These are phyloP conservation scores for Hemileccinum rubropunctum DNA, from an alignment of 768 basidiomycete genomes.

Conservation along the genomic window DNA sequence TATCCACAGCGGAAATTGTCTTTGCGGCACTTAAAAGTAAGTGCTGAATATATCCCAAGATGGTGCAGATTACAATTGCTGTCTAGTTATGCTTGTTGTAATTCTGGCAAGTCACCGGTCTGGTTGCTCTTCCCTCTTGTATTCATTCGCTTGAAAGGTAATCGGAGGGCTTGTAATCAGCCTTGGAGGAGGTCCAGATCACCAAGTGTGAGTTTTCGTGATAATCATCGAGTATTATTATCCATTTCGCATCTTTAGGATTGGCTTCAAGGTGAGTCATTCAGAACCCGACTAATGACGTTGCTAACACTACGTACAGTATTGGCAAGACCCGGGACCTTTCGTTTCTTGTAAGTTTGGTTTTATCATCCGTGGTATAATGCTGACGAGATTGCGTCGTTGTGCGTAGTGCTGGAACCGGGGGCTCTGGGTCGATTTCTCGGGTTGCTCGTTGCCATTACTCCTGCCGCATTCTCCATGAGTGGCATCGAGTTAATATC, in stretches of 20 bases:
- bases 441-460: conserved; percentile 19
- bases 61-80: neutral
- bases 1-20: conserved; percentile 19
- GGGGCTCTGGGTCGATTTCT: conserved; percentile 22
- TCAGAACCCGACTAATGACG: no score
- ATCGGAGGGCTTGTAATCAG: conserved; percentile 48
- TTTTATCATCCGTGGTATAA: neutral
- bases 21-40: conserved; percentile 24
- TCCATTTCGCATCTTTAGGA: conserved; percentile 9
- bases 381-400: neutral
- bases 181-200: conserved; percentile 57
- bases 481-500: conserved; percentile 76
- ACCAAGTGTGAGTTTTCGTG: conserved; percentile 36
- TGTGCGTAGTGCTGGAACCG: conserved; percentile 17
- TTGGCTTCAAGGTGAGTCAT: conserved; percentile 15
- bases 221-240: conserved; percentile 18
- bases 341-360: conserved; percentile 20
- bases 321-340: conserved; percentile 24
- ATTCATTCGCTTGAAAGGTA: conserved; percentile 21
- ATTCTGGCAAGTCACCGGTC: conserved; percentile 22
- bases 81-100: conserved; percentile 37
- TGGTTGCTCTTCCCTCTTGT: neutral
- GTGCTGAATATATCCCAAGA: neutral
- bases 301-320: conserved; percentile 9
- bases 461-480: conserved; percentile 60